These are phyloP conservation scores for Cladophialophora psammophila DNA, from an alignment of 2,329 filamentous ascomycete species.

Conservation along the genomic window DNA sequence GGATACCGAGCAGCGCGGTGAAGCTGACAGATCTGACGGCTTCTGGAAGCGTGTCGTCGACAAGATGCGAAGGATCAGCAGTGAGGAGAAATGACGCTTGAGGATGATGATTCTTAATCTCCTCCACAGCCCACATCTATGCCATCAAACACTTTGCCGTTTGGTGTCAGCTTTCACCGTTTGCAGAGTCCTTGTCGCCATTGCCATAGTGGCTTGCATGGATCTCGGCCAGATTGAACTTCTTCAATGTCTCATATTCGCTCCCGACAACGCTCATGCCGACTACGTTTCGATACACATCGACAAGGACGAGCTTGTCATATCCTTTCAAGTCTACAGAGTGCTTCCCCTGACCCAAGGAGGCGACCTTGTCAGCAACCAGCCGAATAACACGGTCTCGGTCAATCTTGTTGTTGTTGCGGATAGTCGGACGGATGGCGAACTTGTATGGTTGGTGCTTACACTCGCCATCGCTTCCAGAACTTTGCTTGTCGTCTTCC, in stretches of 20 bases:
- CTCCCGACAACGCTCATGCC: conserved; percentile 69
- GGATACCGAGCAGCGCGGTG: not conserved
- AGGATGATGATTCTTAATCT: conserved; percentile 1
- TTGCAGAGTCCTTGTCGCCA: not conserved
- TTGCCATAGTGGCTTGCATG: conserved; percentile 46
- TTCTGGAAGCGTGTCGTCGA: conserved; percentile 7
- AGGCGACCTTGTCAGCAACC: conserved; percentile 61
- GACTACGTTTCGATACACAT: conserved; percentile 68
- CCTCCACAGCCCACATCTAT: not conserved
- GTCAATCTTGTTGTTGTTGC: conserved; percentile 65
- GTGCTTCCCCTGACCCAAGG: conserved; percentile 57
- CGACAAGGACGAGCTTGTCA: conserved; percentile 67
- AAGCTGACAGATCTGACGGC: not conserved
- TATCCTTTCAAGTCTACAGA: conserved; percentile 67
- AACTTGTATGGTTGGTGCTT: conserved; percentile 54
- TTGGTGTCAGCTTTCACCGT: not conserved
- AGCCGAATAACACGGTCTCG: conserved; percentile 67
- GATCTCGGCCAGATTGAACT: conserved; percentile 69
- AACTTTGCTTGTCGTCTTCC: conserved; percentile 60
- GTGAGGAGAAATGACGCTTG: not conserved
- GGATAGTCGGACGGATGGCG: conserved; percentile 67
- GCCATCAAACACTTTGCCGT: not conserved
- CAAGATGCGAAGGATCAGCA: conserved; percentile 6
- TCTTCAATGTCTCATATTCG: conserved; percentile 67
- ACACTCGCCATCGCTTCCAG: not conserved